Conservation (phyloP, 257 asterid genomes). For the Striga asiatica region DNA sequence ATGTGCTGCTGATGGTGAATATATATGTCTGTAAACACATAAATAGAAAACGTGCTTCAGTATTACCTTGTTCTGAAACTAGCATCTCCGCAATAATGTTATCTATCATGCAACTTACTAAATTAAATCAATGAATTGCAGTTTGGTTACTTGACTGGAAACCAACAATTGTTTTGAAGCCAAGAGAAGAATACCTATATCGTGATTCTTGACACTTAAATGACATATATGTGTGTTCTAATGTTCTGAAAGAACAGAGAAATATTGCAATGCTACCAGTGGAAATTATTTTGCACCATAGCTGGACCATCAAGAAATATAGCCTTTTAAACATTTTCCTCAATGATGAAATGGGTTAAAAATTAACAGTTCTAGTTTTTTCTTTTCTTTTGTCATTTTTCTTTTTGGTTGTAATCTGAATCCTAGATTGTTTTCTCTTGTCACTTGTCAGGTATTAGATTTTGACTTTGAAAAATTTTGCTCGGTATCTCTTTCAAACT, state of each 20-base stretch:
- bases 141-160: not conserved
- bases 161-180: constrained; percentile 3
- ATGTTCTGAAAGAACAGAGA: not conserved
- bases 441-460: constrained; percentile 72
- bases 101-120: not conserved
- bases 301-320: not conserved
- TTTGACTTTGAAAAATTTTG: constrained; percentile 94
- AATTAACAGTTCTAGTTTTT: no score
- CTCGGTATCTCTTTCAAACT: constrained; percentile 87
- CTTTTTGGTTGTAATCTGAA: not conserved
- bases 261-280: not conserved
- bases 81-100: not conserved
- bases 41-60: not conserved
- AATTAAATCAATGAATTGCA: not conserved
- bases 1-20: no score
- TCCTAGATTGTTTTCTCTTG: constrained; percentile 10
- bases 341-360: not conserved
- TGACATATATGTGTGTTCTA: not conserved
- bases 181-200: not conserved
- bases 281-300: not conserved
- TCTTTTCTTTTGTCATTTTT: no score
- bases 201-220: not conserved
- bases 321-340: not conserved
- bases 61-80: not conserved
- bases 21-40: no score